Percentiles rank a stretch among this genome's conserved stretches.
These are phyloP conservation scores for Calcarisporium arbuscula DNA, from an alignment of 2,329 filamentous ascomycete genomes.

Conservation along the genomic window DNA sequence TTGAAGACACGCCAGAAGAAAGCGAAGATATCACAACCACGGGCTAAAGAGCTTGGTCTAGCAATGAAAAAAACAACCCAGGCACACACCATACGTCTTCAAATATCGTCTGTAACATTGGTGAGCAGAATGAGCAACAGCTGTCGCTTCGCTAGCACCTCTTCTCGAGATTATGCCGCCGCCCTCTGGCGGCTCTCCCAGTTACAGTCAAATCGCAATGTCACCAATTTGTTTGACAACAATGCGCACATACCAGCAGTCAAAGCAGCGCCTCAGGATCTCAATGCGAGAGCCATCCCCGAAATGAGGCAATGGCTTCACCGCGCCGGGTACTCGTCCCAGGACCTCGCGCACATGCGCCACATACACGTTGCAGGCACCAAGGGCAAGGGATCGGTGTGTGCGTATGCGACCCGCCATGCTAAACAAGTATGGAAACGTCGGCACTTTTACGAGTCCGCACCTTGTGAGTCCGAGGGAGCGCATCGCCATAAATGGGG, in stretches of 20 bases:
- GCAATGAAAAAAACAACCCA: too few relatives aligned
- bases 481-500: conserved; percentile 73
- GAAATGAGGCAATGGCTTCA: conserved; percentile 76
- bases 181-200: conserved; percentile 70
- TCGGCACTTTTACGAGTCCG: conserved; percentile 81
- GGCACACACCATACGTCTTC: too few relatives aligned
- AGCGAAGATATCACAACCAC: too few relatives aligned
- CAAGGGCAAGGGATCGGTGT: conserved; percentile 89
- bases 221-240: conserved; percentile 44
- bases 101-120: too few relatives aligned
- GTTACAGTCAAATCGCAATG: conserved; percentile 71
- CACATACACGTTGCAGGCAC: conserved; percentile 85
- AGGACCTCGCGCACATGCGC: conserved; percentile 35
- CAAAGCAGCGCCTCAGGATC: conserved; percentile 35
- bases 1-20: too few relatives aligned
- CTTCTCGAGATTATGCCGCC: conserved; percentile 45
- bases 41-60: too few relatives aligned
- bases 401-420: conserved; percentile 78
- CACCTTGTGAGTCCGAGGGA: conserved; percentile 80
- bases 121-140: too few relatives aligned
- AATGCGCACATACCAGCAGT: too few relatives aligned
- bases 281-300: conserved; percentile 71
- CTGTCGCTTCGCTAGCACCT: conserved; percentile 10
- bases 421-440: conserved; percentile 42
- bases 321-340: conserved; percentile 63